Percentiles rank a stretch among this genome's conserved stretches.
phyloP scores from a whole-genome alignment of 2,329 filamentous ascomycete genomes.

The Cladosporium cucumerinum region DNA sequence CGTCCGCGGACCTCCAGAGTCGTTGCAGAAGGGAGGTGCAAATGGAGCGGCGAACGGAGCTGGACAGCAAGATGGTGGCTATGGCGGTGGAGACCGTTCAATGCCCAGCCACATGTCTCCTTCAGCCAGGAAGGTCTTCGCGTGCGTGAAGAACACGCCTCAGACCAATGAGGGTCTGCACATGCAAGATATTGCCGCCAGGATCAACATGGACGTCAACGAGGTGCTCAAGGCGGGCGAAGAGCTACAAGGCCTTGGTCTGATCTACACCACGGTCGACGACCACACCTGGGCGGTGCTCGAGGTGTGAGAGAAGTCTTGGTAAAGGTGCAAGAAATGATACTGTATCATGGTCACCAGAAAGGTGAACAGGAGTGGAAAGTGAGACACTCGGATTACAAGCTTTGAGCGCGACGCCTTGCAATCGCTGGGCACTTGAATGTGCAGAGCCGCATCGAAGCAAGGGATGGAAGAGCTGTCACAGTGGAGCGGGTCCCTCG shows the following conservation, averaged over 20 bases:
- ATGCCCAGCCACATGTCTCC: slow-evolving; percentile 42
- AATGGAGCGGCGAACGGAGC: slow-evolving; percentile 31
- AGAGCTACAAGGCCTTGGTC: slow-evolving; percentile 68
- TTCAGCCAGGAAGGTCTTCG: slow-evolving; percentile 66
- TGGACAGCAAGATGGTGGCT: slow-evolving; percentile 34
- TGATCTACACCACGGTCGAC: slow-evolving; percentile 89
- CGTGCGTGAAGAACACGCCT: slow-evolving; percentile 62
- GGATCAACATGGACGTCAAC: slow-evolving; percentile 60
- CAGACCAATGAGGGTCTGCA: slow-evolving; percentile 82
- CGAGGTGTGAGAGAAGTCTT: slow-evolving; percentile 53
- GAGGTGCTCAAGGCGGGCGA: slow-evolving; percentile 77
- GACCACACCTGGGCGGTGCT: slow-evolving; percentile 88
- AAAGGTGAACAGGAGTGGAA: neutral
- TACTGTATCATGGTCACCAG: neutral
- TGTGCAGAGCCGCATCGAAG: slow-evolving; percentile 11
- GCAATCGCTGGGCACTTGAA: neutral
- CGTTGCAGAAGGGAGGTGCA: slow-evolving; percentile 38
- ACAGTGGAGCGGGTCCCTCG: neutral
- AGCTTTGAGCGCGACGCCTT: slow-evolving; percentile 2
- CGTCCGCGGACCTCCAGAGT: slow-evolving; percentile 62
- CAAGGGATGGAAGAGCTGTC: slow-evolving; percentile 15
- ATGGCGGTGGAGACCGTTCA: slow-evolving; percentile 34
- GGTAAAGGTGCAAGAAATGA: neutral
- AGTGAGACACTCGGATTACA: neutral
- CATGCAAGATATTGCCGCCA: slow-evolving; percentile 68